Base-by-base conservation (phyloP, 768 basidiomycete species). In the Tylopilus subfusipes region DNA sequence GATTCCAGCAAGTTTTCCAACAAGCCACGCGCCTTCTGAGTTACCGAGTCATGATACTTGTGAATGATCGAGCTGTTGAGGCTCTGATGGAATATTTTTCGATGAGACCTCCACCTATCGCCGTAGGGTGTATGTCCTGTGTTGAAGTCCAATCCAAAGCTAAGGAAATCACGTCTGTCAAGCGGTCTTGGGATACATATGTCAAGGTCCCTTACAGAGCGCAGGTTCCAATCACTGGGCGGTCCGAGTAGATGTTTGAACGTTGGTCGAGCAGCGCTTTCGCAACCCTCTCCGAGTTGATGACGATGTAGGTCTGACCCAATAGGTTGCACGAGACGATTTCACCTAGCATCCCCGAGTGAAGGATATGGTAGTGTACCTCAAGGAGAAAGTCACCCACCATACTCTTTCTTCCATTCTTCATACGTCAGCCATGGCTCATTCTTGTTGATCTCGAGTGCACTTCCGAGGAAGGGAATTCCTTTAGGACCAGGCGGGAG, bases 381-480 rank as follows among this genome's bases (percentile, higher is more conserved):
- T 10, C 31, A 14, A 5, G 16, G 30, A 19, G n/a, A 44, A 22
- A 8, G 36, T 42, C 36, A 57, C 68, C 6, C 42, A 73, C 72
- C 72, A 30, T 71, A 70, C 22, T 36, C 19, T 44, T 61, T 56
- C 33, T 61, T 62, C 73, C 73, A 74, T 24, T 68, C 62, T 22
- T 42, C 30, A 29, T 66, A 74, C 0, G 68, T 67, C 45, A 72
- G 19, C 72, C 72, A 73, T 12, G 70, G 69, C 16, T 59, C 56
- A 10, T 36, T 33, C 19, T 55, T 58, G 25, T 67, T 65, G 22
- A 72, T 57, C 39, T 65, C 57, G 42, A 64, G 53, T 24, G 61
- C 55, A 29, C 55, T 66, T 12, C 71, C 70, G 34, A 71, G 42
- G 18, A 66, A 25, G 4, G 69, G 71, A 4, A 67, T 48, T 8